Percentiles rank a stretch among this genome's conserved stretches.
Conservation (phyloP, 495 filamentous ascomycete species). For the Pyrenopolyporus hunteri region DNA sequence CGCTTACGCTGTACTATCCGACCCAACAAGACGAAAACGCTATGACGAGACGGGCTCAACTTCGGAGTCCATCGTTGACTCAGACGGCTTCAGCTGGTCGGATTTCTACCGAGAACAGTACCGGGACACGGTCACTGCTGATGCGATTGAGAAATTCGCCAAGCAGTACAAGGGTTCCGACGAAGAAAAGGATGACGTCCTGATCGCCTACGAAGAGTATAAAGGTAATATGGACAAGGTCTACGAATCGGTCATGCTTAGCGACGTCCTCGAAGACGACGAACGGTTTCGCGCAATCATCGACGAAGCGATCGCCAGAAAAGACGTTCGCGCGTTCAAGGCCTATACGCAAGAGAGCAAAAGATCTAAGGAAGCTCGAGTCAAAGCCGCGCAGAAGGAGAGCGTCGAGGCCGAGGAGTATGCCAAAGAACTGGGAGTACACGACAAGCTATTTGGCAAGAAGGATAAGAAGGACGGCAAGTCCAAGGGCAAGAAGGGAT, state of each 20-base stretch:
- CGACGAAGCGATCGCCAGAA: conserved; percentile 74
- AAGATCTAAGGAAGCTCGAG: conserved; percentile 65
- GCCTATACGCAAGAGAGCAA: conserved; percentile 75
- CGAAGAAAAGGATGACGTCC: conserved; percentile 77
- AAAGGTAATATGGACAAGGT: conserved; percentile 76
- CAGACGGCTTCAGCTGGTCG: conserved; percentile 84
- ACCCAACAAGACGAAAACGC: conserved; percentile 72
- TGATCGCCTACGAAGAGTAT: conserved; percentile 71
- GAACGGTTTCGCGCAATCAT: conserved; percentile 81
- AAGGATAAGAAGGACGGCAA: conserved; percentile 46
- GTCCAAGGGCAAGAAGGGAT: conserved; percentile 50
- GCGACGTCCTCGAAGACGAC: conserved; percentile 83
- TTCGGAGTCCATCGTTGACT: conserved; percentile 71
- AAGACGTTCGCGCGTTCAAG: conserved; percentile 66
- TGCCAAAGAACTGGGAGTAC: conserved; percentile 71
- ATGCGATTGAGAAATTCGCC: conserved; percentile 74
- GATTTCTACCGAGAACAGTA: conserved; percentile 87
- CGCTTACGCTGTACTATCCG: conserved; percentile 90
- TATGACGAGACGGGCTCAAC: conserved; percentile 92
- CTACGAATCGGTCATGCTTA: conserved; percentile 85
- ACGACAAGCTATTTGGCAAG: conserved; percentile 60
- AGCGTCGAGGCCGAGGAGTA: conserved; percentile 73
- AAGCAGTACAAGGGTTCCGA: conserved; percentile 82
- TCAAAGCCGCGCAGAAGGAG: conserved; percentile 69
- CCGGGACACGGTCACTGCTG: conserved; percentile 68